Conservation (phyloP, 225 moss, liverwort and hornwort genomes). For the Physcomitrellopsis africana region DNA sequence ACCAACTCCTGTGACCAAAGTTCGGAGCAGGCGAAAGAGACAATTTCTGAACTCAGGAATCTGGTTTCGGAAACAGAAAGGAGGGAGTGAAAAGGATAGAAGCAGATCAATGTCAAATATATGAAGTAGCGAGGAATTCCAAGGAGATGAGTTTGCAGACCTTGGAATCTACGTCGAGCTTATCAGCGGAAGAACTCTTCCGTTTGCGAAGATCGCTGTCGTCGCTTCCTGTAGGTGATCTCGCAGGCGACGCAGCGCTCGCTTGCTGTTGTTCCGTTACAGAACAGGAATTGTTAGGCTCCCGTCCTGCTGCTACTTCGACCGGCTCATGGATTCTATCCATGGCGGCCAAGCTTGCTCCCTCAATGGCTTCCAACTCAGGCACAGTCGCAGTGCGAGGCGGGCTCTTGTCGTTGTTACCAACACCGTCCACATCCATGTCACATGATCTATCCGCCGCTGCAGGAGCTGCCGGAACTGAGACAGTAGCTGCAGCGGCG, state of each 20-base stretch:
- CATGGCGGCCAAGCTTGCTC: conserved; percentile 57
- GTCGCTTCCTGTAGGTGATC: conserved; percentile 46
- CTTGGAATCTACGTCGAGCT: conserved; percentile 40
- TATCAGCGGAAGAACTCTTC: conserved; percentile 36
- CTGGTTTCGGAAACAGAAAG: background rate
- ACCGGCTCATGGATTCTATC: conserved; percentile 46
- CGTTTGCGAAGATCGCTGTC: conserved; percentile 54
- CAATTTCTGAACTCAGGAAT: background rate
- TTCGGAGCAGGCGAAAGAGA: background rate
- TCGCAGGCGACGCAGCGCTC: conserved; percentile 37
- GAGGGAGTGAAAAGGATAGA: background rate
- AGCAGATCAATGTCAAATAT: background rate
- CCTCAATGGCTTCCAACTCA: conserved; percentile 76
- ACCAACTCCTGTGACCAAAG: background rate
- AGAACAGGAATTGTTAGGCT: conserved; percentile 55
- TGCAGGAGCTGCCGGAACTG: conserved; percentile 20
- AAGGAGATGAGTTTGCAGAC: conserved; percentile 23
- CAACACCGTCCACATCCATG: conserved; percentile 45
- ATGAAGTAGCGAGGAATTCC: background rate
- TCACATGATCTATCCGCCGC: conserved; percentile 45
- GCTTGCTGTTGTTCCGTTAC: conserved; percentile 33
- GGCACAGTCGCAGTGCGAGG: conserved; percentile 44
- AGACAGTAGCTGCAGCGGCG: conserved; percentile 21
- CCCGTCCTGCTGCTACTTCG: conserved; percentile 51
- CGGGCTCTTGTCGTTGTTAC: conserved; percentile 42